phyloP scores from a whole-genome alignment of 345 rosid species.

The Hibiscus trionum region DNA sequence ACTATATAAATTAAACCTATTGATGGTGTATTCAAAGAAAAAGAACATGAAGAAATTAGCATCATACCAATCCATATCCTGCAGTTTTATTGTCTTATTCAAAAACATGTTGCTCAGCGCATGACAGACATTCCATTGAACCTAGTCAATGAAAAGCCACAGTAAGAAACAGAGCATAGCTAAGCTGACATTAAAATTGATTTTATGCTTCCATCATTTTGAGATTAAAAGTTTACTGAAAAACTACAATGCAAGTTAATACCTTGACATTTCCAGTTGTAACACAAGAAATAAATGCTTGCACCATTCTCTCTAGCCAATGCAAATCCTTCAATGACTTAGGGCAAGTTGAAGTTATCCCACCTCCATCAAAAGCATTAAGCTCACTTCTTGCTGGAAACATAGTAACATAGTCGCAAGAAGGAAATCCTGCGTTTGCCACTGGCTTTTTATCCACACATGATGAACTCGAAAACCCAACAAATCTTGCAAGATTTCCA shows the following conservation, averaged over 20 bases:
- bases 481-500: constrained; percentile 70
- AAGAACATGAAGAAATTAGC: constrained; percentile 15
- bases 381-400: constrained; percentile 14
- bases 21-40: neutral
- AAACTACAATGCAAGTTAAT: constrained; percentile 7
- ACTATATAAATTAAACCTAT: neutral
- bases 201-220: neutral
- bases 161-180: constrained; percentile 9
- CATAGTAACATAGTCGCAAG: constrained; percentile 1
- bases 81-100: constrained; percentile 64
- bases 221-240: neutral
- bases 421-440: neutral
- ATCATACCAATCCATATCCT: constrained; percentile 80
- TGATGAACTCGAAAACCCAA: constrained; percentile 27
- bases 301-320: constrained; percentile 70
- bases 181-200: neutral
- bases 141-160: constrained; percentile 42
- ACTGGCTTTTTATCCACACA: constrained; percentile 22
- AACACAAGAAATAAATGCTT: constrained; percentile 91
- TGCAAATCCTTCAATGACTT: constrained; percentile 27
- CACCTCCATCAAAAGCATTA: constrained; percentile 12
- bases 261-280: constrained; percentile 97
- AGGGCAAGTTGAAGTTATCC: constrained; percentile 9
- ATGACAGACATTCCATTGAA: constrained; percentile 96
- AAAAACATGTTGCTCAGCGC: constrained; percentile 80